Evolutionary conservation across 2,329 filamentous ascomycete genomes (phyloP), one percentile per base, ranked within the genome.

Genomic region (Claviceps sorghi): DNA sequence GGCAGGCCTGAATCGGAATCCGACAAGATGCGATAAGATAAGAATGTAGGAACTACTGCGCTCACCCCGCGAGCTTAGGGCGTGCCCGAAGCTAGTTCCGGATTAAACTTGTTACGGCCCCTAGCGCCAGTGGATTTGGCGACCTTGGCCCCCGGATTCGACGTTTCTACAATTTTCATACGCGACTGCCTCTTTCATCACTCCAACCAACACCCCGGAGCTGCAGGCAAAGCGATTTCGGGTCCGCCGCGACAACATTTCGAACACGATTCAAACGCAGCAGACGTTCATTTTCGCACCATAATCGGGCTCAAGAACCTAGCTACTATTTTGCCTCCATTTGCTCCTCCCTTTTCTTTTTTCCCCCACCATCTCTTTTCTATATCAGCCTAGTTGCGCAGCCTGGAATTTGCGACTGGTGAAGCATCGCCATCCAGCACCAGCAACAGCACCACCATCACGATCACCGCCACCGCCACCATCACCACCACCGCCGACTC

Each of bases 81-180:
- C 7, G 26, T 21, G 19, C 10, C 2, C 7, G 32, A 3, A 4
- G 10, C 54, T 62, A 62, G 60, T 49, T 44, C 51, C 65, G 68
- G 66, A 66, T 56, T n/a, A 69, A 61, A 47, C 47, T 67, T 71
- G 7, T 63, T 65, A 53, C 67, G 48, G 1, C 11, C 2, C 62
- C 67, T 72, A 72, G 69, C 69, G 68, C 55, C 53, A 57, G 61
- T 67, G 64, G 67, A 64, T 65, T 72, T 70, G 68, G 68, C 58
- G 64, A 61, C 66, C 48, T 58, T 57, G 63, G 54, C 57, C 64
- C 69, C 70, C 69, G 65, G 68, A 62, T 63, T 65, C 62, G 58
- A 59, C 55, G 59, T 59, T 63, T 61, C 62, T 59, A 58, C 63
- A 66, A 67, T 66, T 70, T 71, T 70, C 67, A 64, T 22, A 65